Conservation (phyloP, 164 flowering plant species). For the Euptelea pleiosperma region DNA sequence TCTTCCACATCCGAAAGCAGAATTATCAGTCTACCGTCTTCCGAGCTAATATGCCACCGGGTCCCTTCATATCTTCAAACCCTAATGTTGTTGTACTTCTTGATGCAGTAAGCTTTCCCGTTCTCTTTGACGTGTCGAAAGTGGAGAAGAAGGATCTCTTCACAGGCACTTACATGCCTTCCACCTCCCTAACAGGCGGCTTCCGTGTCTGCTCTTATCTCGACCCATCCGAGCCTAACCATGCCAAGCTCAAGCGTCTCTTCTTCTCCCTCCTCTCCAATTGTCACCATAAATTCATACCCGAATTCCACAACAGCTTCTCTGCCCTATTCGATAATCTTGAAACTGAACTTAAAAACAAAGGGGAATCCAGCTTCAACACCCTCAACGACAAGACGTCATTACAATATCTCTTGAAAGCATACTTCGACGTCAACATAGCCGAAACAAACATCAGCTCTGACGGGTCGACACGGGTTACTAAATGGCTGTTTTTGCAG, state of each 20-base stretch:
- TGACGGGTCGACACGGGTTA: constrained; percentile 48
- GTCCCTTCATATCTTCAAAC: constrained; percentile 53
- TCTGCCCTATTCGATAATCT: constrained; percentile 42
- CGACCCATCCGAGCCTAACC: constrained; percentile 77
- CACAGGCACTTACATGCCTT: constrained; percentile 88
- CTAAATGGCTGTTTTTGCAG: constrained; percentile 64
- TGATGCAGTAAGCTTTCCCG: constrained; percentile 75
- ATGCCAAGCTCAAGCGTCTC: constrained; percentile 61
- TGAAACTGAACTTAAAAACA: constrained; percentile 42
- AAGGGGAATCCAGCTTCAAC: constrained; percentile 51
- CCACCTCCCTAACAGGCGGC: constrained; percentile 74
- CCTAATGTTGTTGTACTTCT: constrained; percentile 61
- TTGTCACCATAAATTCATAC: constrained; percentile 52
- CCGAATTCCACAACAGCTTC: constrained; percentile 52
- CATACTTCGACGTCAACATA: constrained; percentile 46
- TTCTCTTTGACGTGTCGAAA: constrained; percentile 64
- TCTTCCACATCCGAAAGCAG: constrained; percentile 50
- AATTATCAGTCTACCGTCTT: constrained; percentile 71
- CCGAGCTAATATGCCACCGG: constrained; percentile 83
- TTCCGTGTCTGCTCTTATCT: constrained; percentile 68
- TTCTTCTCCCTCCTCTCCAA: constrained; percentile 51
- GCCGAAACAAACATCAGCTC: constrained; percentile 43
- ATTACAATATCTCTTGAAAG: constrained; percentile 52
- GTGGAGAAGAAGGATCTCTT: constrained; percentile 77
- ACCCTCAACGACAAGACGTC: constrained; percentile 51